These are phyloP conservation scores for Brassica nigra DNA, from an alignment of 345 rosid species.

Conservation along the genomic window DNA sequence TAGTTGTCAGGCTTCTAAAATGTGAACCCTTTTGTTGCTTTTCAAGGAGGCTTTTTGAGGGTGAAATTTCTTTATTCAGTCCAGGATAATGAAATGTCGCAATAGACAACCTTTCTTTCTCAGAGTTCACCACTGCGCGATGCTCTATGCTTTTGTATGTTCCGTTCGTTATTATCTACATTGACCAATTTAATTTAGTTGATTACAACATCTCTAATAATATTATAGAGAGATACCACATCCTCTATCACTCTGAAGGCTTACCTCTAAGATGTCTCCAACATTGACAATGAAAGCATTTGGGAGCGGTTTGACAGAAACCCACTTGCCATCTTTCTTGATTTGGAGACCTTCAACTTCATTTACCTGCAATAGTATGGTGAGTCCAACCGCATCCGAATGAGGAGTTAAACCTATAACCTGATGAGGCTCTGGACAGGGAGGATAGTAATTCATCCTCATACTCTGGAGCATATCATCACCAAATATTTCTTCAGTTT, in stretches of 20 bases:
- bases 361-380: constrained; percentile 52
- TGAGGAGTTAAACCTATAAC: constrained; percentile 52
- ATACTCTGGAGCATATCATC: constrained; percentile 42
- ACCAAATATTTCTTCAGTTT: constrained; percentile 41
- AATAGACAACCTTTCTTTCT: constrained; percentile 42
- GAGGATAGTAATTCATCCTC: constrained; percentile 66
- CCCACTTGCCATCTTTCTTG: constrained; percentile 50
- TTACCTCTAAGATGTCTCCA: constrained; percentile 55
- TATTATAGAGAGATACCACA: no score
- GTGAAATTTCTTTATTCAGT: constrained; percentile 37
- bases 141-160: constrained; percentile 44
- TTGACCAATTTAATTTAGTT: no score
- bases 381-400: constrained; percentile 53
- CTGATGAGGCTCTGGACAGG: constrained; percentile 59
- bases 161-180: constrained; percentile 45
- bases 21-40: constrained; percentile 22
- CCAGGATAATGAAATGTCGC: constrained; percentile 38
- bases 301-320: constrained; percentile 51
- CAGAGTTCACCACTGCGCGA: constrained; percentile 39
- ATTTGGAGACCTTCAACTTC: constrained; percentile 63
- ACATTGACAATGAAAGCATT: constrained; percentile 59
- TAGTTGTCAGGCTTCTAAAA: constrained; percentile 18
- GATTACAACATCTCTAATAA: no score
- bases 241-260: not conserved
- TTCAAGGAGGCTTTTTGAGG: constrained; percentile 30